Conservation (phyloP, 495 filamentous ascomycete genomes). For the Talaromyces trachyspermus region DNA sequence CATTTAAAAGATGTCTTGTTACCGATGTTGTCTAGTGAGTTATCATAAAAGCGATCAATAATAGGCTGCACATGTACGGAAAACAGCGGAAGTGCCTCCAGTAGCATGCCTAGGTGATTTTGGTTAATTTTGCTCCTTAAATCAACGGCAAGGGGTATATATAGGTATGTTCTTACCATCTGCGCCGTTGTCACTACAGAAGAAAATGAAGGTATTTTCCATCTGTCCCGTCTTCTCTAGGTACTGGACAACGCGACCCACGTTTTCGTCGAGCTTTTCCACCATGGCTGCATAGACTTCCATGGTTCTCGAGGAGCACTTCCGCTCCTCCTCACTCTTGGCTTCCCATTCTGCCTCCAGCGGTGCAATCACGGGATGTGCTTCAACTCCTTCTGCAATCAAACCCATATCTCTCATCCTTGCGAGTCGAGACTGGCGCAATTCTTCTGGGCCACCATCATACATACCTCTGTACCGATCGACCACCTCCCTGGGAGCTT, state of each 20-base stretch:
- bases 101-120: too few species aligned
- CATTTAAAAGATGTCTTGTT: constrained; percentile 36
- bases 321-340: constrained; percentile 41
- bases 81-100: too few species aligned
- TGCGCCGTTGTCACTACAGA: constrained; percentile 45
- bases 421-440: constrained; percentile 42
- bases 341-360: constrained; percentile 48
- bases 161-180: too few species aligned
- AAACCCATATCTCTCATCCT: constrained; percentile 46
- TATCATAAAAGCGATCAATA: constrained; percentile 41
- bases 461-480: constrained; percentile 49
- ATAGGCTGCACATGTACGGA: neutral
- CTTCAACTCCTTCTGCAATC: constrained; percentile 40
- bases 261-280: constrained; percentile 53
- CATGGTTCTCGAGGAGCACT: constrained; percentile 48
- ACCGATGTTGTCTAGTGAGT: constrained; percentile 40
- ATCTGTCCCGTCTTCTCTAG: constrained; percentile 38
- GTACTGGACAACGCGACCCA: constrained; percentile 42
- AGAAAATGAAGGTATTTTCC: constrained; percentile 42
- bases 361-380: constrained; percentile 36
- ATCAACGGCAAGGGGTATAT: too few species aligned
- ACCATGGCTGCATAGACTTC: constrained; percentile 61
- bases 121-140: too few species aligned
- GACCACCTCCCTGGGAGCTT: constrained; percentile 45
- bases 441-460: constrained; percentile 47